Percentiles rank a stretch among this genome's conserved stretches.
Evolutionary conservation across 257 asterid species (phyloP).

Genomic region (Lavandula angustifolia): DNA sequence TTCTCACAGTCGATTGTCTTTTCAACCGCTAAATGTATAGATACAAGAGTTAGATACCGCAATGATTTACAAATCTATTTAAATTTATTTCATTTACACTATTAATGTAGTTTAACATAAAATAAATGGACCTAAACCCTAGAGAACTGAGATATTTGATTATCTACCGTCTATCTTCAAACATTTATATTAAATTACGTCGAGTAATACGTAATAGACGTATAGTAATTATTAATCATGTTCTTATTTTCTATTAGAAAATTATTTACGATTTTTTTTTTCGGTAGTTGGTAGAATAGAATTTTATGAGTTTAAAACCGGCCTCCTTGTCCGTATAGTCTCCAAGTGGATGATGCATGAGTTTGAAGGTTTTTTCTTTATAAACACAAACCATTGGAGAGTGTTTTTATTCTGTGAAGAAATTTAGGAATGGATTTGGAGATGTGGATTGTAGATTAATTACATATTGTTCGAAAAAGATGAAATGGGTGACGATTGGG

Average conservation of each 20-base stretch:
- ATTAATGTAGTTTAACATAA: background rate
- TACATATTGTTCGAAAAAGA: slow-evolving; percentile 9
- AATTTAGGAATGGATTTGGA: background rate
- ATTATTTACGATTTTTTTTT: too few relatives aligned
- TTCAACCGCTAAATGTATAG: background rate
- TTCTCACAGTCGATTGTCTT: background rate
- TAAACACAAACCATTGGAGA: background rate
- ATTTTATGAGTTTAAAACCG: too few relatives aligned
- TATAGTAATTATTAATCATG: too few relatives aligned
- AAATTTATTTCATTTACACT: background rate
- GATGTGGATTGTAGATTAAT: slow-evolving; percentile 11
- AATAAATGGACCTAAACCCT: background rate
- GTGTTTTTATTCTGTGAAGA: background rate
- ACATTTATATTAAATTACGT: too few relatives aligned
- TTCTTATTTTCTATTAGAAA: too few relatives aligned
- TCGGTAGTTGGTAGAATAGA: too few relatives aligned
- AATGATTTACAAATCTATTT: background rate
- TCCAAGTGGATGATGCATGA: slow-evolving; percentile 13
- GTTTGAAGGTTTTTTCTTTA: slow-evolving; percentile 20
- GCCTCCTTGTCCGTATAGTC: background rate
- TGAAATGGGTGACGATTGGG: slow-evolving; percentile 32
- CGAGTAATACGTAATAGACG: too few relatives aligned
- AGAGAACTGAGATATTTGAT: too few relatives aligned
- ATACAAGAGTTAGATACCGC: background rate
- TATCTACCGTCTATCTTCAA: too few relatives aligned